Base-by-base conservation (phyloP, 2,329 filamentous ascomycete genomes). In the Balansia obtecta region DNA sequence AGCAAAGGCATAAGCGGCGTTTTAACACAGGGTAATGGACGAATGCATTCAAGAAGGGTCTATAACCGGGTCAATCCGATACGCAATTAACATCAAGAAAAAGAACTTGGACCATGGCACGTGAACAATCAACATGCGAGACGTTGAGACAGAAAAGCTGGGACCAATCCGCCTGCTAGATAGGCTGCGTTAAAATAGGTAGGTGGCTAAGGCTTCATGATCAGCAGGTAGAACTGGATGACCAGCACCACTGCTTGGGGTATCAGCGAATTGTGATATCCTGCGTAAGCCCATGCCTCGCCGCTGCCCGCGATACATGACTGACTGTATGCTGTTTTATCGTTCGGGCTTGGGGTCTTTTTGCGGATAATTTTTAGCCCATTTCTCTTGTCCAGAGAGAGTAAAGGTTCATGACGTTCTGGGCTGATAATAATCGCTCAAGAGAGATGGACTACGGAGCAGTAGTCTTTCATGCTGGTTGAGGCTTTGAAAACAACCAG, bases 291-390 rank as follows among this genome's bases (percentile, higher is more conserved):
- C 2, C 84, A 88, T 51, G 82, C 83, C 57, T 74, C 64, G 9
- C 72, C 61, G 2, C 85, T 85, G 32, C 85, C 84, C 69, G 88
- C 85, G 0, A 84, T 85, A 57, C 86, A 86, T 50, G 16, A n/a
- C n/a, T n/a, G 20, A 22, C n/a, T 22, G 4, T 4, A 11, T 4
- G 20, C 47, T 27, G 27, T 38, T 12, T 43, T 13, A 18, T 30
- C 20, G 3, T 20, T 12, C 15, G 34, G 22, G 30, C 27, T 39
- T 12, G 30, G 44, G 11, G n/a, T n/a, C n/a, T 15, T 11, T 32
- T 6, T 22, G 20, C 20, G 20, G 20, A 34, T 33, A 12, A 10
- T 46, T n/a, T 41, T 10, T 22, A 22, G 20, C 20, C 20, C 20
- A 22, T 22, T 22, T 22, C 20, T 22, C 20, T 22, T 22, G 20